Base-by-base conservation (phyloP, 495 filamentous ascomycete species). In the Hypoxylon lienhwacheense region DNA sequence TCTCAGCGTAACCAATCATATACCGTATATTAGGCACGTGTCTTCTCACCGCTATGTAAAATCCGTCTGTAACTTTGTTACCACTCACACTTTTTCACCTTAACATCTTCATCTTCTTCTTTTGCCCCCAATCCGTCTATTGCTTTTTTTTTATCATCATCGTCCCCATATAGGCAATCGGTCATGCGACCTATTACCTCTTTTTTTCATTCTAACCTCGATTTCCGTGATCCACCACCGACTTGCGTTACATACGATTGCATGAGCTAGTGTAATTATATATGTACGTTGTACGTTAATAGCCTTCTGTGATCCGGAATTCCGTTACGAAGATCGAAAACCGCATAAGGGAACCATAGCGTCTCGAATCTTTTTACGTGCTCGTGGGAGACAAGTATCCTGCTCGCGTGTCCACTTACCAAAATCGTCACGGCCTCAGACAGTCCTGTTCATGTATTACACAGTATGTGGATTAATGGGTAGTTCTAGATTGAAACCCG, bases 1-100 rank as follows among this genome's bases (percentile, higher is more conserved):
- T 29, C 22, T 46, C n/a, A n/a, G n/a, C n/a, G n/a, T n/a, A n/a
- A 16, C 58, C 51, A 61, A 61, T 61, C 47, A 55, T 10, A 42
- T 25, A 1, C 28, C 12, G 8, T 55, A 43, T 33, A 16, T 39
- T 22, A 37, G 43, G 22, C 58, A 61, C 58, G 58, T 61, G 58
- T 47, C 41, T 17, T 33, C 32, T 52, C 58, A 61, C 58, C 58
- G 51, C 58, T 14, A 4, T 48, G 22, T 52, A n/a, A 61, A 47
- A 55, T 47, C n/a, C n/a, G 58, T 51, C 47, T 34, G n/a, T 47
- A 29, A 42, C 33, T 7, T 1, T 43, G 45, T 5, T 26, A 46
- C 41, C 31, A 12, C 28, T 51, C 22, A 11, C 17, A n/a, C n/a
- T n/a, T n/a, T n/a, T n/a, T n/a, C n/a, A n/a, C 41, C 28, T 41